Percentiles rank a stretch among this genome's conserved stretches.
phyloP scores from a whole-genome alignment of 2,329 filamentous ascomycete species.

The Chaetomium sp. region DNA sequence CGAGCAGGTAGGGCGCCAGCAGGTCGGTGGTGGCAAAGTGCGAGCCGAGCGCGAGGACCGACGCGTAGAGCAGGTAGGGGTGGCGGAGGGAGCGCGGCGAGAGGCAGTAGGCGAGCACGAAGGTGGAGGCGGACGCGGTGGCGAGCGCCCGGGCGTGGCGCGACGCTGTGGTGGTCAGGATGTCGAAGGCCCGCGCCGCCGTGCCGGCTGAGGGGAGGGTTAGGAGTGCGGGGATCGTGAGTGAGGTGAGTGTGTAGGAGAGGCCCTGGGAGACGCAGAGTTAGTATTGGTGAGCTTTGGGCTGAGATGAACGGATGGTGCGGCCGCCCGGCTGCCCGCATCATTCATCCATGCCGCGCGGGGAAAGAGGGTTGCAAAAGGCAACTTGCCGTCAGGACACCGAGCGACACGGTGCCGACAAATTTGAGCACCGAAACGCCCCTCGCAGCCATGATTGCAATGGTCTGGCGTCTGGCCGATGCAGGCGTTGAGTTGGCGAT shows the following conservation, averaged over 20 bases:
- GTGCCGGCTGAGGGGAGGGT: slow-evolving; percentile 74
- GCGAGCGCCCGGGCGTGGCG: slow-evolving; percentile 69
- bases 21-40: slow-evolving; percentile 54
- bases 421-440: slow-evolving; percentile 84
- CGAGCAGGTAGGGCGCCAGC: slow-evolving; percentile 50
- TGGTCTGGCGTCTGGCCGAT: slow-evolving; percentile 26
- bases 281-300: not conserved
- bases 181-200: slow-evolving; percentile 70
- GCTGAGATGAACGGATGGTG: not conserved
- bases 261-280: slow-evolving; percentile 65
- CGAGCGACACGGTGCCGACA: slow-evolving; percentile 85
- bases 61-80: slow-evolving; percentile 88
- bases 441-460: slow-evolving; percentile 62
- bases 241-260: slow-evolving; percentile 78
- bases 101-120: slow-evolving; percentile 75
- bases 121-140: slow-evolving; percentile 67
- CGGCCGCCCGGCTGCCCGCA: not conserved
- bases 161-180: slow-evolving; percentile 64
- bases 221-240: slow-evolving; percentile 79
- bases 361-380: slow-evolving; percentile 5
- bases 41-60: slow-evolving; percentile 66
- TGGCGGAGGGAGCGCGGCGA: slow-evolving; percentile 76
- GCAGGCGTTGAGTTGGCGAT: slow-evolving; percentile 26
- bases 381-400: slow-evolving; percentile 78
- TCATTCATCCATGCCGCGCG: slow-evolving; percentile 14